phyloP scores from a whole-genome alignment of 1,284 basidiomycete species.

The Apiotrichum montevideense region DNA sequence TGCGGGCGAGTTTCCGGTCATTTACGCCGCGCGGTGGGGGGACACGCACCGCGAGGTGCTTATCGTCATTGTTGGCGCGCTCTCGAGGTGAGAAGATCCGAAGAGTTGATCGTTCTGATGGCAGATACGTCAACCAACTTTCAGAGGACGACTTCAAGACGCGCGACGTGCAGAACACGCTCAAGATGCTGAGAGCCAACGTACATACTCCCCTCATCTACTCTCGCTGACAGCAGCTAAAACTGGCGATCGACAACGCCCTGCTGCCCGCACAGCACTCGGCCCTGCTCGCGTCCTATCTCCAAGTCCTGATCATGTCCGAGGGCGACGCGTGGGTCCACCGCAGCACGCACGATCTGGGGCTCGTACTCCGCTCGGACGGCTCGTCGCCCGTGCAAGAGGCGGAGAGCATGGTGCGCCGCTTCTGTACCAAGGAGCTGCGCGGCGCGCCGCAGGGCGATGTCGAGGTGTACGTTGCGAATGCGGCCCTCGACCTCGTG shows the following conservation, averaged over 20 bases:
- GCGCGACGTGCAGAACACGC: constrained; percentile 37
- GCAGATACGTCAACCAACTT: constrained; percentile 45
- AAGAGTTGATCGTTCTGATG: background rate
- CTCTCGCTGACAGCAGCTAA: constrained; percentile 28
- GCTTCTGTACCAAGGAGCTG: constrained; percentile 44
- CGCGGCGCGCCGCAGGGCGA: constrained; percentile 36
- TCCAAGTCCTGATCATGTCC: constrained; percentile 48
- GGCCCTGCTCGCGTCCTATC: constrained; percentile 43
- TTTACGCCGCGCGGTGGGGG: constrained; percentile 44
- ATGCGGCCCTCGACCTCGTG: constrained; percentile 45
- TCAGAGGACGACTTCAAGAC: constrained; percentile 43
- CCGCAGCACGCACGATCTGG: constrained; percentile 38
- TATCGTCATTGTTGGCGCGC: constrained; percentile 42
- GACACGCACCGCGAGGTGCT: constrained; percentile 41
- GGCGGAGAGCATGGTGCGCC: constrained; percentile 38
- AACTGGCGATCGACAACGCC: constrained; percentile 46
- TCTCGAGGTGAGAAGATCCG: constrained; percentile 33
- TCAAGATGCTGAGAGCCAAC: constrained; percentile 43
- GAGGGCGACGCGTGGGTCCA: constrained; percentile 44
- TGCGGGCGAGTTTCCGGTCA: constrained; percentile 44
- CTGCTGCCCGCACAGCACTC: constrained; percentile 30
- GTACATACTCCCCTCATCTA: constrained; percentile 18
- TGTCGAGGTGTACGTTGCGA: constrained; percentile 45
- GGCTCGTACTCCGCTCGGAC: constrained; percentile 32
- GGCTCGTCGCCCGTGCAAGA: constrained; percentile 26